phyloP scores from a whole-genome alignment of 331 rosid species.

The Acacia concinna region DNA sequence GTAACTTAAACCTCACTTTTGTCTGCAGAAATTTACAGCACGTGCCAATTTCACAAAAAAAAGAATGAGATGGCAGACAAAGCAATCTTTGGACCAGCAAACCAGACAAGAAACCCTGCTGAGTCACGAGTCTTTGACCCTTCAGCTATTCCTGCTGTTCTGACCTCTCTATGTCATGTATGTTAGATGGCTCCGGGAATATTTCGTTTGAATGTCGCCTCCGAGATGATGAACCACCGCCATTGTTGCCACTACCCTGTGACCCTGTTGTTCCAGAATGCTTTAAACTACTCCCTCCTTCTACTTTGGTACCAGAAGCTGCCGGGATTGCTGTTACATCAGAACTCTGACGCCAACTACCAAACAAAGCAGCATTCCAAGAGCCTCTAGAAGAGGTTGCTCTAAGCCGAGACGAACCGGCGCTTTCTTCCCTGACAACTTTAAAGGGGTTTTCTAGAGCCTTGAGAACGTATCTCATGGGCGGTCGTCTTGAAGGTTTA shows the following conservation, averaged over 20 bases:
- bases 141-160: constrained; percentile 4
- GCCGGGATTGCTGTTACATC: constrained; percentile 13
- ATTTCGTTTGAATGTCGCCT: constrained; percentile 9
- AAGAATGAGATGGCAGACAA: constrained; percentile 10
- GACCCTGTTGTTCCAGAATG: constrained; percentile 17
- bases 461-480: constrained; percentile 8
- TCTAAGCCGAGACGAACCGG: constrained; percentile 4
- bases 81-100: not conserved
- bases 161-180: not conserved
- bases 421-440: constrained; percentile 17
- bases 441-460: constrained; percentile 20
- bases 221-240: constrained; percentile 2
- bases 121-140: not conserved
- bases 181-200: constrained; percentile 8
- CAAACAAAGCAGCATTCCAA: constrained; percentile 16
- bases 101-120: not conserved
- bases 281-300: constrained; percentile 16
- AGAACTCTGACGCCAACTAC: constrained; percentile 22
- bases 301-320: constrained; percentile 1
- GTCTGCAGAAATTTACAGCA: constrained; percentile 11
- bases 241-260: constrained; percentile 7
- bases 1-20: not conserved
- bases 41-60: not conserved
- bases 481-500: constrained; percentile 14
- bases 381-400: constrained; percentile 16